Conservation (phyloP, 2,329 filamentous ascomycete genomes). For the Emericellopsis cladophorae region DNA sequence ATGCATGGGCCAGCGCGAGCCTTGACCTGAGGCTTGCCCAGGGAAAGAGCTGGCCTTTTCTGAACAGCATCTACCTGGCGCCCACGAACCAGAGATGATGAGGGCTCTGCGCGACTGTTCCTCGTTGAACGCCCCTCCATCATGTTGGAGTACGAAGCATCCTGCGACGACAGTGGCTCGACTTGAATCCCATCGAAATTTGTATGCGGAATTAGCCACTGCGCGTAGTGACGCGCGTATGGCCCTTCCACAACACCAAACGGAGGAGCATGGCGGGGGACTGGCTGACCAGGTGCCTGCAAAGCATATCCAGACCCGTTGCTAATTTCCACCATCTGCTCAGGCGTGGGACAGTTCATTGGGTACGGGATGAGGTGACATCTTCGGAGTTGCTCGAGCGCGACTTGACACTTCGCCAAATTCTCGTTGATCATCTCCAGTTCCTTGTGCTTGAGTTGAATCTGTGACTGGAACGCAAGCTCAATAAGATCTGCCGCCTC, state of each 20-base stretch:
- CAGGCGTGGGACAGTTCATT: conserved; percentile 51
- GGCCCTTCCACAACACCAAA: conserved; percentile 88
- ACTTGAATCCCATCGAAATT: conserved; percentile 61
- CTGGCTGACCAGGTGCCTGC: conserved; percentile 45
- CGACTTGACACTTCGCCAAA: conserved; percentile 86
- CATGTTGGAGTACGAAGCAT: conserved; percentile 16
- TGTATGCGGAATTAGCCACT: conserved; percentile 85
- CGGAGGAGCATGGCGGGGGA: conserved; percentile 69
- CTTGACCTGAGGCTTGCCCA: conserved; percentile 44
- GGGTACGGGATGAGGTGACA: conserved; percentile 90
- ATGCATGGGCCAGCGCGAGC: conserved; percentile 75
- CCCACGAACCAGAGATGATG: conserved; percentile 29
- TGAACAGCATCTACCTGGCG: conserved; percentile 31
- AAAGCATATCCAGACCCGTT: conserved; percentile 63
- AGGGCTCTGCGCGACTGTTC: conserved; percentile 43
- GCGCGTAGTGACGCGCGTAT: conserved; percentile 86
- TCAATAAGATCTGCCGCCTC: conserved; percentile 1
- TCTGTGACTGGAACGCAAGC: conserved; percentile 35
- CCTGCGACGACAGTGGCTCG: conserved; percentile 22
- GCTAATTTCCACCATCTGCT: conserved; percentile 58
- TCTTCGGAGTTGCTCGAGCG: conserved; percentile 83
- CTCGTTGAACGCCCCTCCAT: conserved; percentile 68
- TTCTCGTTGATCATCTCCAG: conserved; percentile 90
- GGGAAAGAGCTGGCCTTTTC: conserved; percentile 53
- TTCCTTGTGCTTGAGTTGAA: conserved; percentile 89